A percentile compares a stretch with the other conserved stretches of the same genome.
phyloP scores from a whole-genome alignment of 805 yeast genomes.

The Cephaloascus fragrans region DNA sequence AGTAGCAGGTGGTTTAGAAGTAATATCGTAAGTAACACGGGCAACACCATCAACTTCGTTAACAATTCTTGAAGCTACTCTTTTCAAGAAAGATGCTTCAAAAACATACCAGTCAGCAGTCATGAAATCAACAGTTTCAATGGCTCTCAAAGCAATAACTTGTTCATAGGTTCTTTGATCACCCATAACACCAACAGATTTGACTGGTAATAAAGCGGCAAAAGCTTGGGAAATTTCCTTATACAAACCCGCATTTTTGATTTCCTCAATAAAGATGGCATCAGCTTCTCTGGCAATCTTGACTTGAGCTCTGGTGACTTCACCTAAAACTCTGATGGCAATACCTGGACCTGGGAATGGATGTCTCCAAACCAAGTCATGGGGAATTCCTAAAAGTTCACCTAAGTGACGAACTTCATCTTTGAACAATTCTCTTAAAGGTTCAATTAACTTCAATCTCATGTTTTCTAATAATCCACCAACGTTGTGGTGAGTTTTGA shows the following conservation, averaged over 20 bases:
- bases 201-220: slow-evolving; percentile 93
- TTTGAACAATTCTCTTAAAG: slow-evolving; percentile 95
- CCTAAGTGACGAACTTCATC: slow-evolving; percentile 98
- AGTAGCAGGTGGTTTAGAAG: slow-evolving; percentile 99
- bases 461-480: slow-evolving; percentile 97
- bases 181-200: slow-evolving; percentile 99
- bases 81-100: slow-evolving; percentile 86
- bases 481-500: slow-evolving; percentile 98
- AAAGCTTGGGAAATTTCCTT: slow-evolving; percentile 93
- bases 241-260: slow-evolving; percentile 86
- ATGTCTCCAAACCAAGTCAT: slow-evolving; percentile 98
- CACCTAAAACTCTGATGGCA: slow-evolving; percentile 96
- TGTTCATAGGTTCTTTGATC: slow-evolving; percentile 99
- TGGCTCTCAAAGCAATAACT: slow-evolving; percentile 97
- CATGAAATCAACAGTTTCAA: slow-evolving; percentile 97
- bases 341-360: slow-evolving; percentile 99
- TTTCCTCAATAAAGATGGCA: slow-evolving; percentile 91
- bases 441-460: slow-evolving; percentile 98
- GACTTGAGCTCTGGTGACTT: slow-evolving; percentile 87
- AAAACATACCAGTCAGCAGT: slow-evolving; percentile 99
- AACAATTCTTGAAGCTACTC: slow-evolving; percentile 90
- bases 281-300: slow-evolving; percentile 98
- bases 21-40: slow-evolving; percentile 96
- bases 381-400: slow-evolving; percentile 88
- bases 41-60: slow-evolving; percentile 99